Conservation (phyloP, 2,329 filamentous ascomycete genomes). For the Rhinocladiella mackenziei region DNA sequence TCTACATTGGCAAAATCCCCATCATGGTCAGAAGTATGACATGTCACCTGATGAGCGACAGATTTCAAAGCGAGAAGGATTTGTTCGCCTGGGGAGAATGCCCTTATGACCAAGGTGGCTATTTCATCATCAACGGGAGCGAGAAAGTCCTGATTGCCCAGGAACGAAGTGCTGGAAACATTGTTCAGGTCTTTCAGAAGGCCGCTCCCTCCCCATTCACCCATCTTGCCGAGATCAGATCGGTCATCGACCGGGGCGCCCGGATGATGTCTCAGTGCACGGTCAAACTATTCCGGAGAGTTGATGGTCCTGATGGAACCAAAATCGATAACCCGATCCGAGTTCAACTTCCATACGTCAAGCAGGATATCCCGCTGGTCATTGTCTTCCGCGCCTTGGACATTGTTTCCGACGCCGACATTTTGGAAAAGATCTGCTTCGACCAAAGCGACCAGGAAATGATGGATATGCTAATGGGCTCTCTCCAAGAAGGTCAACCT, state of each 20-base stretch:
- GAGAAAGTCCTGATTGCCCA: conserved; percentile 98
- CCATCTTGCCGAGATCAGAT: conserved; percentile 92
- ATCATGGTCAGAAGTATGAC: conserved; percentile 98
- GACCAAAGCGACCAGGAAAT: conserved; percentile 93
- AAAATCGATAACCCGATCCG: conserved; percentile 55
- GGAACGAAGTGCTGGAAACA: conserved; percentile 95
- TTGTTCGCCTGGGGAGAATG: conserved; percentile 93
- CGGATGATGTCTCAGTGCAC: conserved; percentile 88
- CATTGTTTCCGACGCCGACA: conserved; percentile 95
- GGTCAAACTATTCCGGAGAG: conserved; percentile 85
- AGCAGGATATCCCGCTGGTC: conserved; percentile 85
- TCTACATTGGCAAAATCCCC: conserved; percentile 92
- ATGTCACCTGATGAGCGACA: conserved; percentile 62
- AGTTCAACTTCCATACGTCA: conserved; percentile 88
- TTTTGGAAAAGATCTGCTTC: conserved; percentile 95
- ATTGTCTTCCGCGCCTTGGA: conserved; percentile 94
- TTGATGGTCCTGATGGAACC: conserved; percentile 58
- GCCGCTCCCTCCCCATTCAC: conserved; percentile 86
- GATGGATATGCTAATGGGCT: conserved; percentile 95
- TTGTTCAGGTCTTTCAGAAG: conserved; percentile 99
- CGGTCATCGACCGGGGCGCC: conserved; percentile 92
- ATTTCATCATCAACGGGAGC: conserved; percentile 98
- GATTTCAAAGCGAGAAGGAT: conserved; percentile 63
- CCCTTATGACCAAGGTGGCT: conserved; percentile 95
- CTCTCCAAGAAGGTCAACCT: conserved; percentile 93